Evolutionary conservation across 2,329 filamentous ascomycete species (phyloP).

Genomic region (Beauveria pseudobassiana): DNA sequence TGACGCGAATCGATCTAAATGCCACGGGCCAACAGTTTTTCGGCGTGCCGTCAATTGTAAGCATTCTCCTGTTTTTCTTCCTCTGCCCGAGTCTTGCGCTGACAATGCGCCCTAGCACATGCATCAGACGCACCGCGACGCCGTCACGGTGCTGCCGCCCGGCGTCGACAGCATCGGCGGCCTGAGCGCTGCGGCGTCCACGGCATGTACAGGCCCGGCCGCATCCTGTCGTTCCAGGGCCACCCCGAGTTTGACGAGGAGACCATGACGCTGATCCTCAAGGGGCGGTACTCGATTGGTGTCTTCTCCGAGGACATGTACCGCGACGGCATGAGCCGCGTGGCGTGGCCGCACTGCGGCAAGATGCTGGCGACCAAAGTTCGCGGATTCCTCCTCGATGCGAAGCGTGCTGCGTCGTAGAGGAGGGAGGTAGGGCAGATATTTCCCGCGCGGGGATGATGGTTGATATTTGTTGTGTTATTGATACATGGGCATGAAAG

Average conservation of each 20-base stretch:
- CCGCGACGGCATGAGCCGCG: conserved; percentile 21
- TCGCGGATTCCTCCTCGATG: conserved; percentile 3
- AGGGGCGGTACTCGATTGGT: conserved; percentile 19
- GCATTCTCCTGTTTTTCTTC: background rate
- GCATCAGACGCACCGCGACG: conserved; percentile 42
- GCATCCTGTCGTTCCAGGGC: conserved; percentile 37
- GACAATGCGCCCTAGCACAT: conserved; percentile 22
- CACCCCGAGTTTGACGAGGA: conserved; percentile 38
- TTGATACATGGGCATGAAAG: conserved; percentile 1
- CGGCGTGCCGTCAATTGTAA: conserved; percentile 26
- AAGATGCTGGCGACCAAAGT: conserved; percentile 7
- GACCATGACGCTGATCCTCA: conserved; percentile 31
- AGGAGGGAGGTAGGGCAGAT: background rate
- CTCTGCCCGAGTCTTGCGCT: background rate
- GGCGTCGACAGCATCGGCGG: conserved; percentile 33
- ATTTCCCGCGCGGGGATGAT: too few relatives aligned
- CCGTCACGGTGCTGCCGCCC: conserved; percentile 32
- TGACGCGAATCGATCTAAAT: conserved; percentile 32
- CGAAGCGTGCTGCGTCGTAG: background rate
- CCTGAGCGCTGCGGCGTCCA: conserved; percentile 33
- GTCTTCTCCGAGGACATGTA: conserved; percentile 22
- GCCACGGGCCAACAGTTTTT: conserved; percentile 33
- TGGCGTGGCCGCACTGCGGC: conserved; percentile 10
- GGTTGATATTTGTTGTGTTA: background rate
- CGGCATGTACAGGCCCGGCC: conserved; percentile 32